Evolutionary conservation across 2,329 filamentous ascomycete genomes (phyloP).

Genomic region (Cercospora berteroae): DNA sequence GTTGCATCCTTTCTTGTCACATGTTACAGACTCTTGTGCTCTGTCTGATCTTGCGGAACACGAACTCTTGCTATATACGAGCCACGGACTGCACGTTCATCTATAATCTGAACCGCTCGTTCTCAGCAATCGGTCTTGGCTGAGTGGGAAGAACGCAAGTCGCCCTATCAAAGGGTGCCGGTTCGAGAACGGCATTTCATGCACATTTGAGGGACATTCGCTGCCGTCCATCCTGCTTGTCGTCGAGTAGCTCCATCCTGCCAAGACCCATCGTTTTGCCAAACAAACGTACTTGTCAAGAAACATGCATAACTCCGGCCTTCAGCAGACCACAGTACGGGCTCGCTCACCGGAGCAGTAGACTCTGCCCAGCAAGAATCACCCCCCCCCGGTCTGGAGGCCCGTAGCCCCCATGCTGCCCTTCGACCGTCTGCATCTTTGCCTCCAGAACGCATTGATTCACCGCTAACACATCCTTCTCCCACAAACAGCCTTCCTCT

Average conservation of each 20-base stretch:
- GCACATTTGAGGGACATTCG: no score
- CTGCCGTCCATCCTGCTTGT: no score
- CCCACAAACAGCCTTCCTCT: constrained; percentile 63
- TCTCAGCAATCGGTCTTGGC: neutral
- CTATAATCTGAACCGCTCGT: neutral
- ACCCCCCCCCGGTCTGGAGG: neutral
- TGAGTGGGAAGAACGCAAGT: neutral
- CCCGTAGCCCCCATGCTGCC: neutral
- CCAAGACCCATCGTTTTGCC: neutral
- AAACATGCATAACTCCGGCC: no score
- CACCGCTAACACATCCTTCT: neutral
- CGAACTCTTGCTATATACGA: neutral
- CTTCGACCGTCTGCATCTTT: neutral
- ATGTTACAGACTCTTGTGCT: neutral
- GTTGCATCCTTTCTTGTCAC: constrained; percentile 29
- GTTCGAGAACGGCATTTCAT: neutral
- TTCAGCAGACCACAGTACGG: no score
- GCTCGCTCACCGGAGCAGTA: no score
- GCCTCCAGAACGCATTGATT: neutral
- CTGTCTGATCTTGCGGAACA: no score
- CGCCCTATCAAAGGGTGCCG: neutral
- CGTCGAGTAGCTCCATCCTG: neutral
- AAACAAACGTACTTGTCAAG: neutral
- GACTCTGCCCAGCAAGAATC: neutral
- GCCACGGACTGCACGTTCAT: neutral